phyloP scores from a whole-genome alignment of 2,329 filamentous ascomycete genomes.

The Aurifilum marmelostoma region DNA sequence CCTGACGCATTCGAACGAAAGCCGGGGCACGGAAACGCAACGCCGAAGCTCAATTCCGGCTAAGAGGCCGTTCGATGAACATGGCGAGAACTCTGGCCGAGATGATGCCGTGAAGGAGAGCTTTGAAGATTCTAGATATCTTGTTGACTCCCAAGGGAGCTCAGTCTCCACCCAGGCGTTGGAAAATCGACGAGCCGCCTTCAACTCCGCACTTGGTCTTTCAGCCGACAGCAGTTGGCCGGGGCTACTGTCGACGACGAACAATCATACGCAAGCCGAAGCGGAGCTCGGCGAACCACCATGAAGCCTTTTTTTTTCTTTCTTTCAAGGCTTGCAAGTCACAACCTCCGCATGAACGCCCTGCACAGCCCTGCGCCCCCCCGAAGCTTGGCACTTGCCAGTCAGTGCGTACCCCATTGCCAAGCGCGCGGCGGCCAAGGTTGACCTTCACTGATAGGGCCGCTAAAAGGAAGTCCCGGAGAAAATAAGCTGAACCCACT shows the following conservation, averaged over 20 bases:
- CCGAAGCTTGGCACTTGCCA: constrained; percentile 15
- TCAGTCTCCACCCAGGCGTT: constrained; percentile 36
- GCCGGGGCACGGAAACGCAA: not conserved
- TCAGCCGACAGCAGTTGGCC: constrained; percentile 29
- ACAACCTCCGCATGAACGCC: not conserved
- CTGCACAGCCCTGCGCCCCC: constrained; percentile 9
- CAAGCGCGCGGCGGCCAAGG: not conserved
- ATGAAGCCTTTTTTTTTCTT: constrained; percentile 5
- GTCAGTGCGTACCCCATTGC: not conserved
- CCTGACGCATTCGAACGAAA: constrained; percentile 13
- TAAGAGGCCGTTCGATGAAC: constrained; percentile 19
- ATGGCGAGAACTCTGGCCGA: not conserved
- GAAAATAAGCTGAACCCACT: constrained; percentile 1
- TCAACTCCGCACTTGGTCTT: constrained; percentile 35
- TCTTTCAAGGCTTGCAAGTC: not conserved
- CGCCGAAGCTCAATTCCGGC: not conserved
- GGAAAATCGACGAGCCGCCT: constrained; percentile 39
- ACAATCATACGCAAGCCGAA: constrained; percentile 43
- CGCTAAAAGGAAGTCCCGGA: not conserved
- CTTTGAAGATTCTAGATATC: constrained; percentile 17
- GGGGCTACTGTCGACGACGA: constrained; percentile 44
- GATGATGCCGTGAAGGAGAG: not conserved
- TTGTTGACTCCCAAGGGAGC: constrained; percentile 39
- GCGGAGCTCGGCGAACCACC: constrained; percentile 38
- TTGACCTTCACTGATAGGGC: constrained; percentile 8